phyloP scores from a whole-genome alignment of 805 yeast species.

The Osmozyma mogii region DNA sequence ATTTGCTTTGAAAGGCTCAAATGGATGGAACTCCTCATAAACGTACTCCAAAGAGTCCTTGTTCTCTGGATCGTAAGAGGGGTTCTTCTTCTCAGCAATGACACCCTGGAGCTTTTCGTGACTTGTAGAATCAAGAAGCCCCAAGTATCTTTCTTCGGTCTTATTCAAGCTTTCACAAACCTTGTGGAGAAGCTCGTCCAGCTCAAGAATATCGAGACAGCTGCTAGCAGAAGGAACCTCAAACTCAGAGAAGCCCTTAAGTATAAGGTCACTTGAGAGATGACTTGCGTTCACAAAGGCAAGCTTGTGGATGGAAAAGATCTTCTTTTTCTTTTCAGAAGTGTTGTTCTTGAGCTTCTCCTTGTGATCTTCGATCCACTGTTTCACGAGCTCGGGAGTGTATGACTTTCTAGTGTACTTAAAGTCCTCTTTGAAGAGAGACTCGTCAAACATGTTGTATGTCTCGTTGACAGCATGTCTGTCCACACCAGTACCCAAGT shows the following conservation, averaged over 20 bases:
- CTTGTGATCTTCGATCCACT: slow-evolving; percentile 35
- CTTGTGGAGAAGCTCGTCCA: slow-evolving; percentile 20
- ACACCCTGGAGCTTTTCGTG: slow-evolving; percentile 42
- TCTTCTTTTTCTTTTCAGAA: slow-evolving; percentile 30
- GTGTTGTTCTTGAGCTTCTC: slow-evolving; percentile 12
- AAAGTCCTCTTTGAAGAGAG: slow-evolving; percentile 29
- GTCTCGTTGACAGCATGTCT: slow-evolving; percentile 67
- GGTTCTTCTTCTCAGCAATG: slow-evolving; percentile 56
- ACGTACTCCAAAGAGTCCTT: slow-evolving; percentile 40
- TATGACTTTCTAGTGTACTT: slow-evolving; percentile 12
- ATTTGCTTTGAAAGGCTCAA: slow-evolving; percentile 40
- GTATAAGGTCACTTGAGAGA: slow-evolving; percentile 71
- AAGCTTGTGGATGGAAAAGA: slow-evolving; percentile 60
- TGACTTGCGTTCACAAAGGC: slow-evolving; percentile 63
- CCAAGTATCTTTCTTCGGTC: slow-evolving; percentile 38
- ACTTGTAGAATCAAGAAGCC: slow-evolving; percentile 25
- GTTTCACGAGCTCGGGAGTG: slow-evolving; percentile 20
- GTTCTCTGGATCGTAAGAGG: slow-evolving; percentile 34
- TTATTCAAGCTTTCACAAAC: slow-evolving; percentile 36
- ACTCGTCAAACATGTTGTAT: slow-evolving; percentile 53
- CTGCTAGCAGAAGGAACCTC: slow-evolving; percentile 41
- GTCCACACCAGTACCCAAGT: slow-evolving; percentile 49
- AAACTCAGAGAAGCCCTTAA: slow-evolving; percentile 40
- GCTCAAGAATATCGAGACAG: slow-evolving; percentile 20
- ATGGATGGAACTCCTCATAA: slow-evolving; percentile 67